A percentile compares a stretch with the other conserved stretches of the same genome.
These are phyloP conservation scores for Camellia sinensis DNA, from an alignment of 148 eudicot genomes.

Conservation along the genomic window DNA sequence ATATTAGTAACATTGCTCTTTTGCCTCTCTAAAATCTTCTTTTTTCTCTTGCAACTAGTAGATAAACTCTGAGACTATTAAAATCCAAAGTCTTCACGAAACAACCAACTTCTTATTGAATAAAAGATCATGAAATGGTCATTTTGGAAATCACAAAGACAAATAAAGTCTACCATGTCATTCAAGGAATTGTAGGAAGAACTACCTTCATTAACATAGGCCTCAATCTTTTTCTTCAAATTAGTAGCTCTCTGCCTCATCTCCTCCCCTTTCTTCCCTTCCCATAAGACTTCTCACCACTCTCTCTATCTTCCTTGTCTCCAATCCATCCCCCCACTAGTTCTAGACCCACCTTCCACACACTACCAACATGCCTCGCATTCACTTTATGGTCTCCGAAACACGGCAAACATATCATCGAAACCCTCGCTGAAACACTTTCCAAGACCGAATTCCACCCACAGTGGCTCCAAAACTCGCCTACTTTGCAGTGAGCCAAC, in stretches of 20 bases:
- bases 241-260: constrained; percentile 5
- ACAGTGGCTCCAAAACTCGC: constrained; percentile 34
- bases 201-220: constrained; percentile 8
- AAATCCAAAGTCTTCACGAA: too few species aligned
- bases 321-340: constrained; percentile 16
- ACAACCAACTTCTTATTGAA: too few species aligned
- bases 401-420: constrained; percentile 24
- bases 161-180: background rate
- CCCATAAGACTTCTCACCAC: constrained; percentile 20
- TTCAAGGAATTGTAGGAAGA: constrained; percentile 15
- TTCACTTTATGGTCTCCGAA: constrained; percentile 19
- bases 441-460: constrained; percentile 32
- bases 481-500: constrained; percentile 21
- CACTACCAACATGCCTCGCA: constrained; percentile 21
- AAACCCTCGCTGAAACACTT: constrained; percentile 24
- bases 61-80: too few species aligned
- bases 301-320: constrained; percentile 7
- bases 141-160: background rate
- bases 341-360: constrained; percentile 25
- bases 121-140: background rate
- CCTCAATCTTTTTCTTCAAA: constrained; percentile 10
- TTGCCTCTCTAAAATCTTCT: too few species aligned
- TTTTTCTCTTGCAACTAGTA: too few species aligned
- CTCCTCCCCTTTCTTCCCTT: constrained; percentile 18
- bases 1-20: too few species aligned